Percentiles rank a stretch among this genome's conserved stretches.
Evolutionary conservation across 176 grass and related monocot genomes (phyloP).

Genomic region (Sorghum bicolor): DNA sequence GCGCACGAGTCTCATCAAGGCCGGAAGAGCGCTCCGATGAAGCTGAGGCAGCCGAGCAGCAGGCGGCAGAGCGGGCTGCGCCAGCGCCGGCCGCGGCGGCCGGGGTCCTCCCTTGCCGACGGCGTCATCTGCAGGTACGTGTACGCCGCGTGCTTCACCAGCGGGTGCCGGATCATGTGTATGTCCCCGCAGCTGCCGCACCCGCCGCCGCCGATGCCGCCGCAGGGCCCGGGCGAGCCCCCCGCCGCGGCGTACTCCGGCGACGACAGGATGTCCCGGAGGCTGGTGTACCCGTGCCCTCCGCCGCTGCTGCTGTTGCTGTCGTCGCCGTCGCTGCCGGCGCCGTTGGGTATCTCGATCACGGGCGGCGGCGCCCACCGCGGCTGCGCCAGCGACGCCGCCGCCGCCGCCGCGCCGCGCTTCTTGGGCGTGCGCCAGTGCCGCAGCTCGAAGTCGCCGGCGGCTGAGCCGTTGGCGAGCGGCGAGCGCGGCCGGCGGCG

Average conservation of each 20-base stretch:
- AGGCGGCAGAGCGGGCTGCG: constrained; percentile 33
- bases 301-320: not conserved
- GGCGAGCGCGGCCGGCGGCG: constrained; percentile 20
- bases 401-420: not conserved
- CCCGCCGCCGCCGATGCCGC: constrained; percentile 23
- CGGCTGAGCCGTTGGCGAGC: constrained; percentile 26
- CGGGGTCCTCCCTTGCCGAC: constrained; percentile 36
- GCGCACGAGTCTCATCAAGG: not conserved
- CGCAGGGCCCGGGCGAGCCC: constrained; percentile 1
- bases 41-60: constrained; percentile 37
- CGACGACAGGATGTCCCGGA: constrained; percentile 66
- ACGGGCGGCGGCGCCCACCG: constrained; percentile 15
- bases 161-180: constrained; percentile 68
- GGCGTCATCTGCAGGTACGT: constrained; percentile 74
- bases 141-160: constrained; percentile 80
- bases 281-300: constrained; percentile 58
- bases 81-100: constrained; percentile 15
- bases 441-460: constrained; percentile 64
- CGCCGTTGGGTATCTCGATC: constrained; percentile 42
- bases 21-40: constrained; percentile 49
- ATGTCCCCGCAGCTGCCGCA: constrained; percentile 56
- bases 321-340: not conserved
- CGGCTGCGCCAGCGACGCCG: not conserved
- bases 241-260: constrained; percentile 33
- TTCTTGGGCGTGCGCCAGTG: constrained; percentile 55